These are phyloP conservation scores for Calamus simplicifolius DNA, from an alignment of 176 grass and related monocot species.

Conservation along the genomic window DNA sequence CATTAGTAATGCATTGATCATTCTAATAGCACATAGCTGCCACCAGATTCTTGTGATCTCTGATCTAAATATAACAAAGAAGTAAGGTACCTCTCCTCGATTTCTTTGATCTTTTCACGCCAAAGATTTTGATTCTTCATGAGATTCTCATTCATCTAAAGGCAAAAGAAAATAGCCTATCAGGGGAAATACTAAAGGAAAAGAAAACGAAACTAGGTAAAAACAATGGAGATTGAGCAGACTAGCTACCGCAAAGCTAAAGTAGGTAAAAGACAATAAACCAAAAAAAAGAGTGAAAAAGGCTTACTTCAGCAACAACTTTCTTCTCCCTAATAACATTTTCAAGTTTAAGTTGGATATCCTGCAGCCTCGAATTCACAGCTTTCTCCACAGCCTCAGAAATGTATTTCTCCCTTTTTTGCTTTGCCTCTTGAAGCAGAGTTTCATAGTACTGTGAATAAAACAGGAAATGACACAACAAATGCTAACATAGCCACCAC, in stretches of 20 bases:
- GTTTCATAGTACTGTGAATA: constrained; percentile 72
- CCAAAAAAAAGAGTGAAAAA: neutral
- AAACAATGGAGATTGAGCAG: constrained; percentile 7
- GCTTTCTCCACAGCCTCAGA: constrained; percentile 55
- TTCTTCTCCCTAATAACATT: constrained; percentile 60
- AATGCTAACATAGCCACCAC: no score
- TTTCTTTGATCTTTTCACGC: constrained; percentile 60
- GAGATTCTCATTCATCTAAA: constrained; percentile 68
- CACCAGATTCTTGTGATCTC: neutral
- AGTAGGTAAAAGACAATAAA: constrained; percentile 9
- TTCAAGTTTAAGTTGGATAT: constrained; percentile 60
- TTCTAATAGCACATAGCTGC: neutral
- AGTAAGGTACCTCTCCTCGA: constrained; percentile 63
- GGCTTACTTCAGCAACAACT: constrained; percentile 50
- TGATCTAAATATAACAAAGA: constrained; percentile 4
- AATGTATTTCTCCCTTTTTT: constrained; percentile 46
- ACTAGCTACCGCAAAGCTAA: neutral
- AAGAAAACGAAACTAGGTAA: constrained; percentile 5
- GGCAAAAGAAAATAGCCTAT: constrained; percentile 2
- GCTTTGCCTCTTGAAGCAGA: constrained; percentile 57
- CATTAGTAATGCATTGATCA: no score
- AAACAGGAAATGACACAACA: neutral
- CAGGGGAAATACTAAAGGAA: neutral
- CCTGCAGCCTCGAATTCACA: constrained; percentile 53
- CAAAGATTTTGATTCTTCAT: constrained; percentile 68